Percentiles rank a stretch among this genome's conserved stretches.
Evolutionary conservation across 768 basidiomycete genomes (phyloP).

Genomic region (Sarcomyxa edulis): DNA sequence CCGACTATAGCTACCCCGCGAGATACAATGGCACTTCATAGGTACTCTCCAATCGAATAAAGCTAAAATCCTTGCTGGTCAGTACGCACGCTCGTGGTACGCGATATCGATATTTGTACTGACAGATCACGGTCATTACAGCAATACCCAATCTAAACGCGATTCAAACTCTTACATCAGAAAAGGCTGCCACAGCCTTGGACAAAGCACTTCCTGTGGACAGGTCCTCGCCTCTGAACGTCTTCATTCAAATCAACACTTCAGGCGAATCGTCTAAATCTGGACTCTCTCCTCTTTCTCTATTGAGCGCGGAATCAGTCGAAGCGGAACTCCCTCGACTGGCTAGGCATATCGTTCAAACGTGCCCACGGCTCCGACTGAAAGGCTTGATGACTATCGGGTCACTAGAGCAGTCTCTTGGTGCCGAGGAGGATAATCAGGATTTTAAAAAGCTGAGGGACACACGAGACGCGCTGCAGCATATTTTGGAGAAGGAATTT

Average conservation of each 20-base stretch:
- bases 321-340: slow-evolving; percentile 56
- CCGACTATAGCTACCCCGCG: slow-evolving; percentile 62
- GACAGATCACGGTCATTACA: slow-evolving; percentile 23
- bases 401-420: slow-evolving; percentile 65
- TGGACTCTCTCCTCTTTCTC: slow-evolving; percentile 61
- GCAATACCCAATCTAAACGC: slow-evolving; percentile 85
- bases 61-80: slow-evolving; percentile 83
- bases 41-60: slow-evolving; percentile 94
- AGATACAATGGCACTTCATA: slow-evolving; percentile 97
- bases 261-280: slow-evolving; percentile 91
- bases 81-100: slow-evolving; percentile 9
- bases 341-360: slow-evolving; percentile 60
- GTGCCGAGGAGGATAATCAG: slow-evolving; percentile 41
- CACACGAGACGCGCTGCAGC: slow-evolving; percentile 56
- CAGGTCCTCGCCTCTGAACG: slow-evolving; percentile 60
- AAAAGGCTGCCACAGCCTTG: slow-evolving; percentile 75
- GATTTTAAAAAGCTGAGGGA: slow-evolving; percentile 73
- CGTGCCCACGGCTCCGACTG: slow-evolving; percentile 72
- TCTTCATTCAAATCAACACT: slow-evolving; percentile 93
- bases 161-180: slow-evolving; percentile 81
- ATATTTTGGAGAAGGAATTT: slow-evolving; percentile 29
- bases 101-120: slow-evolving; percentile 1
- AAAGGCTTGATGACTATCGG: slow-evolving; percentile 98
- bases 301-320: slow-evolving; percentile 16
- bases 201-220: slow-evolving; percentile 62